A percentile compares a stretch with the other conserved stretches of the same genome.
These are phyloP conservation scores for Aureobasidium sp. DNA, from an alignment of 2,329 filamentous ascomycete genomes.

Conservation along the genomic window DNA sequence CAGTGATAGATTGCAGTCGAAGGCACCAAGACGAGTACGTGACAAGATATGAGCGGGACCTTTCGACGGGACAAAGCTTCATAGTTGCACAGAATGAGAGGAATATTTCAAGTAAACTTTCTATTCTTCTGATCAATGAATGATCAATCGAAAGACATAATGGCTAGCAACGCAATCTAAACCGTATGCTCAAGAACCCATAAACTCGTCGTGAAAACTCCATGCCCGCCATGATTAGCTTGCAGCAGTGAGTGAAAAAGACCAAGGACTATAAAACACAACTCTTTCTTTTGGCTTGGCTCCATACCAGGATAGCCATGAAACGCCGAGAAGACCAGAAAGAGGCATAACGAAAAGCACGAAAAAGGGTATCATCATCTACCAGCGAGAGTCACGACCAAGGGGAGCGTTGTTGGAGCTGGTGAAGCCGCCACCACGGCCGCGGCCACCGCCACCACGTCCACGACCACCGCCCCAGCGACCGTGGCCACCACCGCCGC, in stretches of 20 bases:
- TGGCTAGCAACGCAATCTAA: slow-evolving; percentile 5
- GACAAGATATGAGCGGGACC: not conserved
- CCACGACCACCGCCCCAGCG: slow-evolving; percentile 55
- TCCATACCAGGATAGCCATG: not conserved
- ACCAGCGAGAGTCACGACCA: slow-evolving; percentile 52
- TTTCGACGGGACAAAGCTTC: not conserved
- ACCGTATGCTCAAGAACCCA: not conserved
- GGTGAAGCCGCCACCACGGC: slow-evolving; percentile 37
- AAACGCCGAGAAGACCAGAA: slow-evolving; percentile 1
- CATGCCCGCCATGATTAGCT: slow-evolving; percentile 4
- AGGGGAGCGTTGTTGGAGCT: slow-evolving; percentile 52
- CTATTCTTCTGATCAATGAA: not conserved
- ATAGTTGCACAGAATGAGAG: not conserved
- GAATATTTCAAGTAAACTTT: not conserved
- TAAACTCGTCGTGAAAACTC: not conserved
- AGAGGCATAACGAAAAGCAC: not conserved
- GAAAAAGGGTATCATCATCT: slow-evolving; percentile 23
- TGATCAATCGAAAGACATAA: not conserved
- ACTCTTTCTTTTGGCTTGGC: not conserved
- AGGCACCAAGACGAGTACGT: not conserved
- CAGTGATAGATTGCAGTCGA: no score
- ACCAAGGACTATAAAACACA: not conserved
- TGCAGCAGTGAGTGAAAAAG: not conserved
- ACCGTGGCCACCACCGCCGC: slow-evolving; percentile 62
- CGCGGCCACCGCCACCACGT: slow-evolving; percentile 33